Percentiles rank a stretch among this genome's conserved stretches.
phyloP scores from a whole-genome alignment of 306 rosid genomes.

The Rosa persica region DNA sequence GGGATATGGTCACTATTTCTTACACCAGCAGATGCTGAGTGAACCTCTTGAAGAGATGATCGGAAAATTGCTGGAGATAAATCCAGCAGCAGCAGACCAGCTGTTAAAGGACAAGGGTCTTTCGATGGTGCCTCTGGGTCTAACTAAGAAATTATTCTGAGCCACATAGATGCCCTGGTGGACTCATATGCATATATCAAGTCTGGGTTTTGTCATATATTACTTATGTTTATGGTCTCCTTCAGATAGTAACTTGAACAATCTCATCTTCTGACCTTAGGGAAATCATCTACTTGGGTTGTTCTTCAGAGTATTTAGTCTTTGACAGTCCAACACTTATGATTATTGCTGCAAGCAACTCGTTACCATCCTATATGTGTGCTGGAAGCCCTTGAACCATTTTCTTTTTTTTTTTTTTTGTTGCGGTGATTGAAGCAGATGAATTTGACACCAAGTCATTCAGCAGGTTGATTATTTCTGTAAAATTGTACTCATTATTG shows the following conservation, averaged over 20 bases:
- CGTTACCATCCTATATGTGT: background rate
- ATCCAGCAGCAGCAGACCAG: slow-evolving; percentile 57
- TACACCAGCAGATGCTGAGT: slow-evolving; percentile 48
- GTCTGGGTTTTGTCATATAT: background rate
- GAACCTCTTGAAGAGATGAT: slow-evolving; percentile 94
- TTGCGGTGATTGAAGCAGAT: background rate
- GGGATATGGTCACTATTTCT: slow-evolving; percentile 86
- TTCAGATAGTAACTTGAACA: background rate
- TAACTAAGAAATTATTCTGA: slow-evolving; percentile 43
- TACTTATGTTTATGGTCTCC: slow-evolving; percentile 8
- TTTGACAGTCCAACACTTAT: background rate
- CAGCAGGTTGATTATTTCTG: too few species aligned
- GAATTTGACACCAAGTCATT: too few species aligned
- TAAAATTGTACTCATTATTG: too few species aligned
- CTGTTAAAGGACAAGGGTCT: slow-evolving; percentile 77
- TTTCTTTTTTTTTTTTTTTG: background rate
- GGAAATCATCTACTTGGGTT: background rate
- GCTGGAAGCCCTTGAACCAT: background rate
- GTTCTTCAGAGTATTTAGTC: background rate
- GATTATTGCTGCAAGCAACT: background rate
- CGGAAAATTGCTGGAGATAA: slow-evolving; percentile 70
- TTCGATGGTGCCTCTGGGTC: slow-evolving; percentile 55
- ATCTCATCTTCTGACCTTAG: background rate
- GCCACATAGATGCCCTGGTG: slow-evolving; percentile 18
- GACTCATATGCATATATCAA: background rate